Conservation (phyloP, 768 basidiomycete species). For the Boletus rubescentipes region DNA sequence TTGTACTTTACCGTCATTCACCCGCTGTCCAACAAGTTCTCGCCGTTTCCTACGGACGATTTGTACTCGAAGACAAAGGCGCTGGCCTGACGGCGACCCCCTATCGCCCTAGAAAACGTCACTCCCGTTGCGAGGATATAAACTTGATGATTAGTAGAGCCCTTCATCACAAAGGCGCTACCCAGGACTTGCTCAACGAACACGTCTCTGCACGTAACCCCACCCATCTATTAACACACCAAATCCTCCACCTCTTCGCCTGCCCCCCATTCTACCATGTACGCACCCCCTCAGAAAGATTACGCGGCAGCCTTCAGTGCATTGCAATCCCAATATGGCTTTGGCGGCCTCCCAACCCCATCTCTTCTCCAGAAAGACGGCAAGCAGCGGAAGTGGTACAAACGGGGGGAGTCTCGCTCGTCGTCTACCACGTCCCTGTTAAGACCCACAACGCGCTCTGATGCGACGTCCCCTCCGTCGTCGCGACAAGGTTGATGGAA, state of each 20-base stretch:
- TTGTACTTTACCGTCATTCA: no score
- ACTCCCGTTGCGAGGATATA: no score
- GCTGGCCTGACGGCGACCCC: no score
- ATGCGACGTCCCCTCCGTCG: background rate
- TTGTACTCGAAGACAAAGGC: no score
- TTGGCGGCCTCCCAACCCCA: slow-evolving; percentile 7
- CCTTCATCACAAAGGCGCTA: no score
- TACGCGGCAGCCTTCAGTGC: slow-evolving; percentile 21
- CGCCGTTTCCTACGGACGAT: no score
- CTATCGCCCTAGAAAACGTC: no score
- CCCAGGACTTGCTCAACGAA: no score
- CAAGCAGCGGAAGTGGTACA: slow-evolving; percentile 20
- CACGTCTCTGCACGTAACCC: background rate
- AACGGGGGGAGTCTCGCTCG: slow-evolving; percentile 8
- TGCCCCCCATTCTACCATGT: background rate
- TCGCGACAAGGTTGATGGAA: background rate
- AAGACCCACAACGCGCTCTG: background rate
- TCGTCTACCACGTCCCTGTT: slow-evolving; percentile 20
- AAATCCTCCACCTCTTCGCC: background rate
- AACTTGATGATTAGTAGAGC: no score
- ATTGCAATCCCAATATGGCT: slow-evolving; percentile 23
- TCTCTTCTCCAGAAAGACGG: background rate
- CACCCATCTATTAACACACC: background rate
- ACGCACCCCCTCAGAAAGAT: slow-evolving; percentile 18
- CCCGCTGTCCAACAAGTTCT: no score